Evolutionary conservation across 2,329 filamentous ascomycete genomes (phyloP), one percentile per base, ranked within the genome.

Genomic region (Ophioceras dolichostomum): DNA sequence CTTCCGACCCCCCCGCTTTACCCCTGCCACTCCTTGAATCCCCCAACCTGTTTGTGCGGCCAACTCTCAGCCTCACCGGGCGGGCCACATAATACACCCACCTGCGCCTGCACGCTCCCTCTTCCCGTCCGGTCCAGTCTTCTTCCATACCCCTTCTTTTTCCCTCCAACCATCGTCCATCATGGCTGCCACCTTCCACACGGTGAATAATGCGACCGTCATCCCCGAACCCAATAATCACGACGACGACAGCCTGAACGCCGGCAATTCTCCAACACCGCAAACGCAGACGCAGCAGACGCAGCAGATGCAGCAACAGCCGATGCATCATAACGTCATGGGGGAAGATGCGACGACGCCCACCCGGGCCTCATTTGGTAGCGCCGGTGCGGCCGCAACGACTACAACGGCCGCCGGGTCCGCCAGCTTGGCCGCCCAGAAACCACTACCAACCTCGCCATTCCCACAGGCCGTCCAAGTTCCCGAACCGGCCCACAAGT

Each of bases 291-390:
- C n/a, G n/a, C n/a, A n/a, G n/a, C n/a, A n/a, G n/a, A n/a, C n/a
- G n/a, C n/a, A n/a, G n/a, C n/a, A n/a, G n/a, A n/a, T n/a, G n/a
- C n/a, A n/a, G n/a, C n/a, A n/a, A n/a, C n/a, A n/a, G 47, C 44
- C 58, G 3, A 21, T 20, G 24, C 54, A 57, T 26, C 57, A 55
- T 10, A 37, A 46, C 39, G 50, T 48, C 35, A 34, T 48, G 18
- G 45, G 51, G 45, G 68, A 70, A 41, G 70, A 73, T 43, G 57
- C 57, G 37, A 55, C 70, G 41, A 83, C 80, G 2, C 79, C 81
- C 0, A 83, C 79, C 19, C 70, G 74, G 53, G 61, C 68, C 29
- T 70, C 58, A 19, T 76, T 76, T 44, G 27, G 33, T 13, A 35
- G 27, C 17, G 17, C n/a, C 12, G 28, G n/a, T 16, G 28, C 14